Evolutionary conservation across 2,329 filamentous ascomycete genomes (phyloP).

Genomic region (Diaporthe sp.): DNA sequence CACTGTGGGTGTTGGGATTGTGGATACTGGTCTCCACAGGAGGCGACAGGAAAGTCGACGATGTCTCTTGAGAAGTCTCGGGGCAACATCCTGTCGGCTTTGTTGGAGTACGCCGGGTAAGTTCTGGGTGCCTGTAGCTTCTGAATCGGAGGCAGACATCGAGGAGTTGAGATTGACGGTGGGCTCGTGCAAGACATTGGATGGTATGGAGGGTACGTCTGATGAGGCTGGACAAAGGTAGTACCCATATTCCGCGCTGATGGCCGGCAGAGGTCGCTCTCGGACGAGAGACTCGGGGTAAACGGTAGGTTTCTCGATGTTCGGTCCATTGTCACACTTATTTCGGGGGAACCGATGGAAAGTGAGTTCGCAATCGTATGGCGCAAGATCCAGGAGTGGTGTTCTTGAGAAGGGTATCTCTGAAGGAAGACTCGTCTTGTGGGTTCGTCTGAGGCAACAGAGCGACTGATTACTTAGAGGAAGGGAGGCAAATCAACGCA

Average conservation of each 20-base stretch:
- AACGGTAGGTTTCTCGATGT: neutral
- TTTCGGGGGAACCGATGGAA: neutral
- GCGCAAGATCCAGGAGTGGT: neutral
- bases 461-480: neutral
- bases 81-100: neutral
- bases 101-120: neutral
- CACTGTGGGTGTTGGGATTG: neutral
- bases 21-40: neutral
- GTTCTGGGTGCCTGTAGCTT: neutral
- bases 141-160: constrained; percentile 25
- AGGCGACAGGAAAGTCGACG: neutral
- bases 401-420: neutral
- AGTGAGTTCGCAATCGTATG: too few relatives aligned
- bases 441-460: neutral
- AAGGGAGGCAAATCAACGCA: neutral
- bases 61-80: neutral
- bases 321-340: neutral
- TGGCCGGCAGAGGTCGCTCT: neutral
- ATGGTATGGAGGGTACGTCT: neutral
- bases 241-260: neutral
- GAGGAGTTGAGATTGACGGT: neutral
- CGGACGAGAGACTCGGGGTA: neutral
- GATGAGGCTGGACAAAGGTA: neutral
- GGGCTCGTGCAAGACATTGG: neutral
- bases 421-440: neutral